Base-by-base conservation (phyloP, 2,329 filamentous ascomycete genomes). In the Davidsoniella eucalypti region DNA sequence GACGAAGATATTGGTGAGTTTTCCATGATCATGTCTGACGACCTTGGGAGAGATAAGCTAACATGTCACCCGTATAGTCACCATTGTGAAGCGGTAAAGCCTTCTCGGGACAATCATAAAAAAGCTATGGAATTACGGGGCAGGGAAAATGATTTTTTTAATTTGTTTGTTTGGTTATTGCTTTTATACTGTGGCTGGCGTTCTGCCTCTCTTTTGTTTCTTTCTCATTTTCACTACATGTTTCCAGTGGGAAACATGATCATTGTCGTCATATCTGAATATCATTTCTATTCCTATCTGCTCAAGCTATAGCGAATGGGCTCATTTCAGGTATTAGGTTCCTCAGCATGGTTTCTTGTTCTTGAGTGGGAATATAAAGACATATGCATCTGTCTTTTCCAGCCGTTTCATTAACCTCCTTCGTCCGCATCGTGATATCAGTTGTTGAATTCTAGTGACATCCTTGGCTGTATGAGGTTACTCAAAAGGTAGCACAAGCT, bases 1-100 rank as follows among this genome's bases (percentile, higher is more conserved):
- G 92, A 98, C 64, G 92, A 98, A 69, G 92, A 98, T 69, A 94
- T 98, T 67, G 86, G 86, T 90, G 42, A 40, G 43, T 50, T 46
- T 17, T 38, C 43, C 26, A 10, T 16, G 12, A 26, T 29, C 12
- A 40, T 17, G 23, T 26, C 23, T 17, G 7, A n/a, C 36, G 40
- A 7, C 21, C 14, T 17, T 17, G 9, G 25, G 9, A 10, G 10
- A 23, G 12, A 16, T n/a, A n/a, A 26, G 18, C n/a, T 42, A 44
- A 49, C 45, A 21, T 39, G 8, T 18, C 1, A 16, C 8, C 17
- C 42, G 5, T 36, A 25, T 23, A 53, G 51, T 53, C n/a, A 53
- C 51, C 14, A 53, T 53, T 25, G 23, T 53, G 43, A 53, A 53
- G 47, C 51, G 51, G 47, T 53, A 53, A 53, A 47, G 8, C 9